These are phyloP conservation scores for Oryza officinalis DNA, from an alignment of 176 grass and related monocot species.

Conservation along the genomic window DNA sequence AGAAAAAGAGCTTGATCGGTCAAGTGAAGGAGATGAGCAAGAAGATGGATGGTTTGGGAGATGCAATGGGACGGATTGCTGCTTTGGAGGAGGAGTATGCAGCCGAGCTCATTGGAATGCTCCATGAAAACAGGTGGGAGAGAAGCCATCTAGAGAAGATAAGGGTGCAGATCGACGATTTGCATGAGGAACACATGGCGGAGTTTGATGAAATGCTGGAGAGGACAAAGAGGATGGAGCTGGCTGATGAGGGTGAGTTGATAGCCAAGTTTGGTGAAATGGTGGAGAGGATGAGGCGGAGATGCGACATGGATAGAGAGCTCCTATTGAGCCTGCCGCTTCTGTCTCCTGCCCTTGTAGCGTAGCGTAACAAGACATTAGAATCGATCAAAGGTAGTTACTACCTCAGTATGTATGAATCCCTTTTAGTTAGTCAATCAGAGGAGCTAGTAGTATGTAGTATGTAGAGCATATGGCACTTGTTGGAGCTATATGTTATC, in stretches of 20 bases:
- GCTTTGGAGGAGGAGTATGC: constrained; percentile 38
- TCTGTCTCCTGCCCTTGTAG: not conserved
- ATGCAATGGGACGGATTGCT: constrained; percentile 40
- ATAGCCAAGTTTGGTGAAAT: constrained; percentile 12
- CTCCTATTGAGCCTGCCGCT: not conserved
- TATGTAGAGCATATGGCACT: not conserved
- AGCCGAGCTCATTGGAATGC: not conserved
- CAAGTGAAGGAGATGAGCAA: constrained; percentile 28
- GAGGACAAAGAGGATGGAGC: constrained; percentile 13
- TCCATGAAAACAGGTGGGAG: not conserved
- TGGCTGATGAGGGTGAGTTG: constrained; percentile 3
- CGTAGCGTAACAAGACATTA: too few relatives aligned
- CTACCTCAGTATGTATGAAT: too few relatives aligned
- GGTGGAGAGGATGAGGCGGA: constrained; percentile 7
- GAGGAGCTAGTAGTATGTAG: not conserved
- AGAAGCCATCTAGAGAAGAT: not conserved
- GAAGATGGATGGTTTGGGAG: constrained; percentile 26
- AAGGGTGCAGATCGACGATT: not conserved
- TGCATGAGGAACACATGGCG: not conserved
- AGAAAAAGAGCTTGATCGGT: constrained; percentile 8
- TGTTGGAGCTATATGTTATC: not conserved
- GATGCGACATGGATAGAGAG: constrained; percentile 1
- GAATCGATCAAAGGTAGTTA: not conserved
- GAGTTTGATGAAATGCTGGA: constrained; percentile 1
- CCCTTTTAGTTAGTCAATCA: not conserved